Percentiles rank a stretch among this genome's conserved stretches.
Conservation (phyloP, 1,284 basidiomycete genomes). For the Violaceomyces palustris region DNA sequence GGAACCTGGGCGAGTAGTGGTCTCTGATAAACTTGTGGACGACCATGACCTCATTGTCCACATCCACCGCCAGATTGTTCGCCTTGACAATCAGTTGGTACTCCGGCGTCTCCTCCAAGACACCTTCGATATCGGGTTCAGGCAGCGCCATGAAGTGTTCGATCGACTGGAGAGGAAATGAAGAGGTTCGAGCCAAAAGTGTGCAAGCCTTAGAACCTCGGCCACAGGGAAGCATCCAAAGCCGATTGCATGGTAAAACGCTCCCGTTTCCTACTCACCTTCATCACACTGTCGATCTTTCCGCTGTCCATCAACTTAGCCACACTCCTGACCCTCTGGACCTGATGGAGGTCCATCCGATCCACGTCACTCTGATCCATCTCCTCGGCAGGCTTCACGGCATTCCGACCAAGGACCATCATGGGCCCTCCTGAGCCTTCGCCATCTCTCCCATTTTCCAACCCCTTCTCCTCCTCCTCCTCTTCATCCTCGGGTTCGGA, state of each 20-base stretch:
- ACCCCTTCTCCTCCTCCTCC: too few relatives aligned
- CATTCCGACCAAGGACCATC: constrained; percentile 70
- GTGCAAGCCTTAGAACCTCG: too few relatives aligned
- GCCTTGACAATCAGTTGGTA: constrained; percentile 94
- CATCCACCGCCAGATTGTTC: constrained; percentile 95
- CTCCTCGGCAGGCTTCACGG: constrained; percentile 85
- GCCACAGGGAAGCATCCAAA: too few relatives aligned
- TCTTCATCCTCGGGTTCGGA: constrained; percentile 19
- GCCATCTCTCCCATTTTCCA: too few relatives aligned
- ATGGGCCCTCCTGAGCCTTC: too few relatives aligned
- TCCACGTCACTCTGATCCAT: constrained; percentile 87
- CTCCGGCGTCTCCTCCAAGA: constrained; percentile 87
- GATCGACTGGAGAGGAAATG: constrained; percentile 64
- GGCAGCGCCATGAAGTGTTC: constrained; percentile 74
- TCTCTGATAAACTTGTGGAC: constrained; percentile 99
- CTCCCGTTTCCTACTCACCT: too few relatives aligned
- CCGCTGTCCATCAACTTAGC: constrained; percentile 82
- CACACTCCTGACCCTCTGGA: constrained; percentile 78
- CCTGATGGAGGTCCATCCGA: constrained; percentile 77
- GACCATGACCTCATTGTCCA: constrained; percentile 94
- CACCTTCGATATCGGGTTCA: constrained; percentile 66
- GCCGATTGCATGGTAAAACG: too few relatives aligned
- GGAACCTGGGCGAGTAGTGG: constrained; percentile 92
- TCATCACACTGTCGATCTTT: constrained; percentile 76
- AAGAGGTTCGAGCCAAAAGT: constrained; percentile 1